Evolutionary conservation across 345 rosid genomes (phyloP), one percentile per base, ranked within the genome.

Genomic region (Corymbia maculata): DNA sequence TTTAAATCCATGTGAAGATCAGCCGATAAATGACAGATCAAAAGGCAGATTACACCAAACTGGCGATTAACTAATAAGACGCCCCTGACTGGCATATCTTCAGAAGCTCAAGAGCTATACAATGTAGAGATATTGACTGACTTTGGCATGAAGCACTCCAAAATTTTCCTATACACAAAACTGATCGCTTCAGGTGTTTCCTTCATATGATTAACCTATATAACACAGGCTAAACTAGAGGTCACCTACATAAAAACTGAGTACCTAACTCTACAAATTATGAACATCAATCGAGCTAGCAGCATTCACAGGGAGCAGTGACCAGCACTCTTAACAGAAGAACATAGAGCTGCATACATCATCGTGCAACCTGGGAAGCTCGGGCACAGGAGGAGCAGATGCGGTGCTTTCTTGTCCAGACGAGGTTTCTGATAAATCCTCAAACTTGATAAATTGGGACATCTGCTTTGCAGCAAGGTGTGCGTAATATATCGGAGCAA

Each of bases 401-500:
- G 91, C 79, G 36, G 68, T 22, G 89, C 92, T 90, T 86, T 87
- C 68, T 24, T 90, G 91, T 53, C 86, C 95, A 9, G 93, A 93
- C 51, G 95, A 92, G 50, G 93, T 91, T 87, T 94, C 98, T 8
- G 94, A 89, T 9, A 88, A 87, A 50, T 94, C 98, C 87, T 96
- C 99, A 28, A 95, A 92, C 92, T 95, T 96, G 19, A 93, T 55
- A 92, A 96, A 97, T 87, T 98, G 98, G 15, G 93, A 93, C 92
- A 96, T 88, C 85, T 98, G 99, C 30, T 88, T 89, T 51, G 98
- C 98, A 32, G 98, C 99, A 7, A 94, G 98, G 90, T 98, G 99
- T 45, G 99, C 99, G 13, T 97, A 97, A 51, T 95, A 93, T 85
- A 98, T 92, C 0, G 99, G 99, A 88, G 99, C 99, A 92, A 96